Conservation (phyloP, 75 land plant species). For the Picea glauca region DNA sequence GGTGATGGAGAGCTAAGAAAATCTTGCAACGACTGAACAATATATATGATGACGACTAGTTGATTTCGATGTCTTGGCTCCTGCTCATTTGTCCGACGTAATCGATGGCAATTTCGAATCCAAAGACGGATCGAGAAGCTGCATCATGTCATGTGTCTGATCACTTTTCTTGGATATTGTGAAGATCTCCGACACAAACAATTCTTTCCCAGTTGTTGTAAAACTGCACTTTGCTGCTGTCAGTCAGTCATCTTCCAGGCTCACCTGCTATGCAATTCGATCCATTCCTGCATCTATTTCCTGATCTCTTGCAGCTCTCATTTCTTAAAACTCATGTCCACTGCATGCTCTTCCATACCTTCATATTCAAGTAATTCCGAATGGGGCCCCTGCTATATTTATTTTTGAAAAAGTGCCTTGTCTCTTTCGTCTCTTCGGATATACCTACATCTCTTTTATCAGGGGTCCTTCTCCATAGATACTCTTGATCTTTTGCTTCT, state of each 20-base stretch:
- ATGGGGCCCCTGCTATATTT: not conserved
- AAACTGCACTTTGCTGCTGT: not conserved
- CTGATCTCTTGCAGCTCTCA: too few species aligned
- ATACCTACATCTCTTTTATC: not conserved
- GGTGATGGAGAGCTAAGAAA: too few species aligned
- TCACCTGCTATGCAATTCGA: not conserved
- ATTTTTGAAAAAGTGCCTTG: not conserved
- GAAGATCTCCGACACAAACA: not conserved
- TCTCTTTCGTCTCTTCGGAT: not conserved
- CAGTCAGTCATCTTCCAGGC: conserved; percentile 1
- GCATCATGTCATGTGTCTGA: too few species aligned
- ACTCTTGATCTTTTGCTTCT: not conserved
- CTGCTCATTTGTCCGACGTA: too few species aligned
- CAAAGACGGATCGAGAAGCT: not conserved
- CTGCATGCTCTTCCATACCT: not conserved
- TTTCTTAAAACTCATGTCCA: not conserved
- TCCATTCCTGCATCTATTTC: too few species aligned
- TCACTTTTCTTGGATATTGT: not conserved
- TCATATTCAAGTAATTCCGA: not conserved
- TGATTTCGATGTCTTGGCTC: too few species aligned
- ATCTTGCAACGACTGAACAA: too few species aligned
- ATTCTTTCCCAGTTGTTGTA: not conserved
- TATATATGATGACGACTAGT: too few species aligned
- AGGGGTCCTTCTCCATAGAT: not conserved
- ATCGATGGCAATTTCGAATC: not conserved